Evolutionary conservation across 495 filamentous ascomycete genomes (phyloP).

Genomic region (Penicillium argentinense): DNA sequence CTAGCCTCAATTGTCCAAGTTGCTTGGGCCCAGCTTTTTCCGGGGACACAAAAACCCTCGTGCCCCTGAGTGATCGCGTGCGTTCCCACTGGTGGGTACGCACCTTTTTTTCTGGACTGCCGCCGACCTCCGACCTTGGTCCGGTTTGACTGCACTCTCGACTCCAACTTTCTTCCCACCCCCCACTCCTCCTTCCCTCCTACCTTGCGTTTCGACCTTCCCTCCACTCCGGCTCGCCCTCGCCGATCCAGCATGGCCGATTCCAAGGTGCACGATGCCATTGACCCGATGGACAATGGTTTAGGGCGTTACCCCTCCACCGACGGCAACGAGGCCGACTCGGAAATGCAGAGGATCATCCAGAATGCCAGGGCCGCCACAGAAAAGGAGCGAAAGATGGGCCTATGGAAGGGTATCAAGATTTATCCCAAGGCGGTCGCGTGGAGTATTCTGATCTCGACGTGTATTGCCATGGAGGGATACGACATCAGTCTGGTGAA

Average conservation of each 20-base stretch:
- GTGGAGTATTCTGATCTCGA: slow-evolving; percentile 56
- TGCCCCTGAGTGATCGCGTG: slow-evolving; percentile 19
- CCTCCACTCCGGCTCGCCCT: neutral
- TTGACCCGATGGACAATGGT: slow-evolving; percentile 25
- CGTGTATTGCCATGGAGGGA: slow-evolving; percentile 58
- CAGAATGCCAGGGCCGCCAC: slow-evolving; percentile 46
- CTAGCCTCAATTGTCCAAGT: slow-evolving; percentile 10
- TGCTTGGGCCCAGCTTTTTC: neutral
- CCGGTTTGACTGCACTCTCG: slow-evolving; percentile 1
- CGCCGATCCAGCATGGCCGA: slow-evolving; percentile 23
- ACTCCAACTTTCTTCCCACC: slow-evolving; percentile 5
- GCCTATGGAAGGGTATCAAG: slow-evolving; percentile 42
- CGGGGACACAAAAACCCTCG: slow-evolving; percentile 1
- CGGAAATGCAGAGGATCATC: slow-evolving; percentile 37
- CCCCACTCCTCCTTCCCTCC: neutral
- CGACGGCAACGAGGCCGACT: slow-evolving; percentile 22
- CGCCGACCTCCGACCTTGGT: slow-evolving; percentile 14
- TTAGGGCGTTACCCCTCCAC: slow-evolving; percentile 14
- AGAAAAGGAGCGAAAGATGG: slow-evolving; percentile 50
- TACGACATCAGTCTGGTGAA: slow-evolving; percentile 56
- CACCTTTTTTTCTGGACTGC: slow-evolving; percentile 16
- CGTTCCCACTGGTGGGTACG: slow-evolving; percentile 24
- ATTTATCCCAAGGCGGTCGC: slow-evolving; percentile 58
- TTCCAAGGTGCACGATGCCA: slow-evolving; percentile 24
- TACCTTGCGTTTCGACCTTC: slow-evolving; percentile 28